Evolutionary conservation across 768 basidiomycete genomes (phyloP), one percentile per base, ranked within the genome.

Genomic region (Hygrophorus russula): DNA sequence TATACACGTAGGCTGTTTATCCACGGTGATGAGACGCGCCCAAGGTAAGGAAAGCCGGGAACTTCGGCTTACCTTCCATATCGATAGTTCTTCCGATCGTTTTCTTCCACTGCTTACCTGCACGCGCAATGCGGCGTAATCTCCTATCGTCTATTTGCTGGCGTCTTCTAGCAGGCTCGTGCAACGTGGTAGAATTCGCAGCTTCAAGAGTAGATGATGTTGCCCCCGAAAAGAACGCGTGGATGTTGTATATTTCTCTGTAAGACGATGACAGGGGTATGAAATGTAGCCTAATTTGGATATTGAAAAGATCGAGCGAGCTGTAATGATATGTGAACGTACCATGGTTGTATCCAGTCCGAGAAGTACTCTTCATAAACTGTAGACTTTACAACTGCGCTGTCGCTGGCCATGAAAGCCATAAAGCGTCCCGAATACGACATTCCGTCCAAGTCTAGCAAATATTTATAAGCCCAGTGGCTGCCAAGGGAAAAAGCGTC

Each of bases 401-500:
- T 89, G 58, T 94, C 90, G 42, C 84, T 91, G 34, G 81, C 82
- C 53, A 91, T 61, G 56, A 89, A 79, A 0, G 81, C 73, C 72
- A 90, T 78, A 59, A 96, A 92, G 10, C 90, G 72, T 2, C 82
- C 93, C 19, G 84, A 90, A 60, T 97, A 98, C 14, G 87, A 82
- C 86, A 92, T 93, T 12, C 94, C 93, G 55, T 96, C 93, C 45
- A 98, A 61, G 60, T 97, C 93, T 48, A 93, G 62, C 29, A 94
- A 69, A 55, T 93, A 90, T 65, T 96, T 94, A 68, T 92, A 89
- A 46, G 80, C 68, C 93, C 93, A 98, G 54, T 91, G 83, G 44
- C 79, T 73, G 5, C 88, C 88, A 0, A 98, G 66, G 2, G 83
- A 81, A 1, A 87, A 89, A 1, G 84, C 68, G 41, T 85, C 76